phyloP scores from a whole-genome alignment of 805 yeast genomes.

The Candida dendrica region DNA sequence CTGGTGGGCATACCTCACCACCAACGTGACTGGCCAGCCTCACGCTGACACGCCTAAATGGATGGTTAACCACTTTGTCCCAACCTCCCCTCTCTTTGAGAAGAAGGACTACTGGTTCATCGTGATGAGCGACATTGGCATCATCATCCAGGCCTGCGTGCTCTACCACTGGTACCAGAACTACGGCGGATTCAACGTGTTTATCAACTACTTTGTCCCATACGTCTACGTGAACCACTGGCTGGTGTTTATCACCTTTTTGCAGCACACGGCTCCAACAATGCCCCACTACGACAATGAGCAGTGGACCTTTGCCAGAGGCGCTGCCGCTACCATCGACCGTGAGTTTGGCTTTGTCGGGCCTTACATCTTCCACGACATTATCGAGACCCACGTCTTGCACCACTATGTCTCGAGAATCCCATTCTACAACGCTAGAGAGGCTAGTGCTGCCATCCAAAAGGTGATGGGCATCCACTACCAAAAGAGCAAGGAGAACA shows the following conservation, averaged over 20 bases:
- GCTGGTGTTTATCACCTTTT: slow-evolving; percentile 79
- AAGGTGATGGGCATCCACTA: slow-evolving; percentile 83
- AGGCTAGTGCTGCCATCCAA: slow-evolving; percentile 70
- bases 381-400: slow-evolving; percentile 83
- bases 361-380: slow-evolving; percentile 73
- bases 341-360: slow-evolving; percentile 80
- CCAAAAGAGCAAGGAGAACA: slow-evolving; percentile 57
- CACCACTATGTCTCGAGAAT: slow-evolving; percentile 81
- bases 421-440: slow-evolving; percentile 84
- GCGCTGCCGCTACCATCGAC: slow-evolving; percentile 87
- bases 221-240: slow-evolving; percentile 81
- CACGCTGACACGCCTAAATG: slow-evolving; percentile 41
- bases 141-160: slow-evolving; percentile 42
- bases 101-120: slow-evolving; percentile 66
- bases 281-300: slow-evolving; percentile 73
- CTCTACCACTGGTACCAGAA: slow-evolving; percentile 53
- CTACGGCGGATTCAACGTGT: slow-evolving; percentile 56
- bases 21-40: slow-evolving; percentile 73
- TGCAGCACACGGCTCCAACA: slow-evolving; percentile 75
- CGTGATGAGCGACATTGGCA: slow-evolving; percentile 67
- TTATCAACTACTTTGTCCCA: slow-evolving; percentile 70
- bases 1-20: slow-evolving; percentile 58
- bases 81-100: slow-evolving; percentile 68
- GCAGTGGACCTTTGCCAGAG: slow-evolving; percentile 83
- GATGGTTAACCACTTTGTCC: slow-evolving; percentile 62